phyloP scores from a whole-genome alignment of 2,329 filamentous ascomycete species.

The Botrytis tulipae region DNA sequence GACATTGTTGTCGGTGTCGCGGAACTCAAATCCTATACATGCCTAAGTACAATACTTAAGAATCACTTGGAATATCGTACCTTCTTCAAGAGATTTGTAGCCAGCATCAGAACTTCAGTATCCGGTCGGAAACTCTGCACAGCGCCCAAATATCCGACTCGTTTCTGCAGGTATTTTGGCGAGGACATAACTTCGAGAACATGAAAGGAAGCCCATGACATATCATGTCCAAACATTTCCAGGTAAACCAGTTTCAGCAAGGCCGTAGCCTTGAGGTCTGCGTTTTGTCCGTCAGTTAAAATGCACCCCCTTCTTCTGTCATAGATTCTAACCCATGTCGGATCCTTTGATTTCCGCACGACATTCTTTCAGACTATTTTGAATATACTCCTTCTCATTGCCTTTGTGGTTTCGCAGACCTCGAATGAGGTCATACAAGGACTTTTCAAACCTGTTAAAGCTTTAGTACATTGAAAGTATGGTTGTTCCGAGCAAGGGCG shows the following conservation, averaged over 20 bases:
- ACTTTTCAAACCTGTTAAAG: slow-evolving; percentile 88
- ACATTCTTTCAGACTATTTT: slow-evolving; percentile 92
- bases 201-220: slow-evolving; percentile 99
- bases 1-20: slow-evolving; percentile 74
- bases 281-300: slow-evolving; percentile 23
- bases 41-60: slow-evolving; percentile 21
- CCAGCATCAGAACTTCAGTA: slow-evolving; percentile 96
- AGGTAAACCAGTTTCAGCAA: slow-evolving; percentile 95
- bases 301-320: neutral
- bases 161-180: slow-evolving; percentile 89
- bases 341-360: slow-evolving; percentile 86
- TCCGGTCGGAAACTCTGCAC: slow-evolving; percentile 95
- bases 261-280: slow-evolving; percentile 93
- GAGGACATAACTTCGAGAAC: slow-evolving; percentile 99
- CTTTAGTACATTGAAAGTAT: slow-evolving; percentile 21
- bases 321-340: slow-evolving; percentile 71
- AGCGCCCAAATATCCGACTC: slow-evolving; percentile 90
- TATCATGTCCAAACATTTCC: slow-evolving; percentile 98
- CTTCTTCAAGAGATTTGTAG: slow-evolving; percentile 96
- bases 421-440: slow-evolving; percentile 96
- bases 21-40: slow-evolving; percentile 65
- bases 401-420: slow-evolving; percentile 95
- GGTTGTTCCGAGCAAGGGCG: slow-evolving; percentile 8
- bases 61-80: slow-evolving; percentile 41
- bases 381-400: slow-evolving; percentile 91